Base-by-base conservation (phyloP, 257 asterid genomes). In the Thymus quinquecostatus region DNA sequence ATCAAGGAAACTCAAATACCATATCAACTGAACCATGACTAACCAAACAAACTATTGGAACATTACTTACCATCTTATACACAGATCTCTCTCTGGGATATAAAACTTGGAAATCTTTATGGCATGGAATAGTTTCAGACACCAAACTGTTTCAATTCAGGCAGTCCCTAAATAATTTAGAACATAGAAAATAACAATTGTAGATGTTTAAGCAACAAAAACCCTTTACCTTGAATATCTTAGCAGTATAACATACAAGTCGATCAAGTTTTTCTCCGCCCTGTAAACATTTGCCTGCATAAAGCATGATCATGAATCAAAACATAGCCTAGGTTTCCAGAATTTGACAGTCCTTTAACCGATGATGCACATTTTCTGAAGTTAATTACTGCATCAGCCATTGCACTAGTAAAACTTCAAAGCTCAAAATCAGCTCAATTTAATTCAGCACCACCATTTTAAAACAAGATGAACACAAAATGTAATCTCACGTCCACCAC, bases 121-220 rank as follows among this genome's bases (percentile, higher is more conserved):
- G 98, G 76, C 45, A 67, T 1, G 95, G 94, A 69, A 92, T 87
- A 21, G 98, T 89, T 86, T 95, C 97, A 5, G 95, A 89, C 77
- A 85, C 87, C 95, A 95, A 90, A 80, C 97, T 95, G 90, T 73
- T 80, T 38, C 38, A 62, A 49, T 58, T 80, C 72, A 70, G 66
- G 32, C 61, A 66, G 73, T 9, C 64, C 55, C 36, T 38, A 27
- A 71, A 14, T 67, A 49, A 70, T 57, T 58, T 70, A 64, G 41
- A 66, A 73, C 61, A 11, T 47, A 68, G 40, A 6, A 56, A 57
- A 29, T 11, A 41, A 47, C 2, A 21, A 67, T 29, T 56, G 29
- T 34, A 44, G 60, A 65, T n/a, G 69, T 55, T 14, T 40, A 44
- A 71, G 61, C 56, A 75, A 33, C 3, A 13, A 57, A 33, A 57